Evolutionary conservation across 1,139 yeast species (phyloP).

Genomic region (Casaregolazyma lundiana): DNA sequence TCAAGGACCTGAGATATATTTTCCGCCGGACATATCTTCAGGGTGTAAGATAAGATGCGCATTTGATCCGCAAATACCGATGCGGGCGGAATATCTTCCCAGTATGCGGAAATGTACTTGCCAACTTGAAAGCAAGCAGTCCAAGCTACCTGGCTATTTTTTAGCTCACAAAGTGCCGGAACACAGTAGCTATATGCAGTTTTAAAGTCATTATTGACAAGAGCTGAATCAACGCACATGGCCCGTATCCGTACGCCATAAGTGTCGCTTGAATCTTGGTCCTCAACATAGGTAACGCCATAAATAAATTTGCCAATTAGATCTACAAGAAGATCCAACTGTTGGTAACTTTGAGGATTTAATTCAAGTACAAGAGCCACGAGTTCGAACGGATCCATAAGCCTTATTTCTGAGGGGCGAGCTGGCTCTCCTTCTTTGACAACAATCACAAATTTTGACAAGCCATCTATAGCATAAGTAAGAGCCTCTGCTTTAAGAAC

Average conservation of each 20-base stretch:
- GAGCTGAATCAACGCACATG: slow-evolving; percentile 52
- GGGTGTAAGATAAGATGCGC: slow-evolving; percentile 42
- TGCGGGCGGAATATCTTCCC: slow-evolving; percentile 38
- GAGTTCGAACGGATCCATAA: slow-evolving; percentile 27
- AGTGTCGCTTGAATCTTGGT: slow-evolving; percentile 17
- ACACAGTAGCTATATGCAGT: slow-evolving; percentile 46
- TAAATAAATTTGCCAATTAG: slow-evolving; percentile 23
- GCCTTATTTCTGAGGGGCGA: slow-evolving; percentile 24
- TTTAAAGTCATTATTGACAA: slow-evolving; percentile 48
- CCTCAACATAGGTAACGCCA: slow-evolving; percentile 18
- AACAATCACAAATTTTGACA: slow-evolving; percentile 29
- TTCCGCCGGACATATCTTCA: slow-evolving; percentile 36
- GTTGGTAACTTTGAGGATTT: slow-evolving; percentile 29
- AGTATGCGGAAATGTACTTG: slow-evolving; percentile 46
- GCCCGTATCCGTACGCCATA: slow-evolving; percentile 41
- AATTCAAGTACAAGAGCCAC: slow-evolving; percentile 31
- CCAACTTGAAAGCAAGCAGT: slow-evolving; percentile 57
- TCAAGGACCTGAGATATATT: slow-evolving; percentile 30
- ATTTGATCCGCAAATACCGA: slow-evolving; percentile 39
- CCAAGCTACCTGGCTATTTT: slow-evolving; percentile 41
- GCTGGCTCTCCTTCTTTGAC: slow-evolving; percentile 29
- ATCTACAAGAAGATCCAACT: slow-evolving; percentile 24
- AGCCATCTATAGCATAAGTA: slow-evolving; percentile 27
- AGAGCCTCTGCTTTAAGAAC: slow-evolving; percentile 23
- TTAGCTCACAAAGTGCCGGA: slow-evolving; percentile 20